Base-by-base conservation (phyloP, 2,329 filamentous ascomycete species). In the Tolypocladium paradoxum region DNA sequence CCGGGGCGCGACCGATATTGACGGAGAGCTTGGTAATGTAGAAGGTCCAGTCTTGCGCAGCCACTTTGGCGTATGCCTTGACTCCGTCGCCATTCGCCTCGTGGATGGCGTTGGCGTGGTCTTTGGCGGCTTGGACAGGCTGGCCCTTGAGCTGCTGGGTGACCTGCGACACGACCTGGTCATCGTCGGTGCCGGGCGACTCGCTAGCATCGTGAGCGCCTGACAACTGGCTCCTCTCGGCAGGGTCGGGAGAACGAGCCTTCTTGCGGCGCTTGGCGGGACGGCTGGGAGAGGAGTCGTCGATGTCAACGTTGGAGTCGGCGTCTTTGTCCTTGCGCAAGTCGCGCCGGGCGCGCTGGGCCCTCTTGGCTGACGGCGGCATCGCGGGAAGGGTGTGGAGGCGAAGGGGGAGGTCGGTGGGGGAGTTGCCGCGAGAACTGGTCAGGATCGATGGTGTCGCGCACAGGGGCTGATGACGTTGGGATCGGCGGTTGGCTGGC, bases 41-140 rank as follows among this genome's bases (percentile, higher is more conserved):
- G 68, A 86, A 93, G 11, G 88, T 90, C 88, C 88, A 93, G 65
- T 89, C 85, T 58, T 83, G 81, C 18, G 87, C 88, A 22, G 87
- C 83, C 56, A 93, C 85, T 72, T 92, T 92, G 53, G 88, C 88
- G 67, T 88, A 93, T 36, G 88, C 88, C 62, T 83, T 77, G 56
- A 87, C 82, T 22, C 81, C 81, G 40, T 83, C 78, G 40, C 76
- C 75, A 56, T 81, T 78, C 52, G 76, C 73, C 61, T 83, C 79
- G 64, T 86, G 82, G 52, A 83, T 79, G 46, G 76, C 70, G 65
- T 87, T 87, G 53, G 82, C 73, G 60, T 85, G 79, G 53, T 85
- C 81, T 57, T 75, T 76, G 65, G 76, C 79, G 40, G 81, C 83
- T 59, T 84, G 78, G 1, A 84, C 79, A 2, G 70, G 65, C 51